A percentile compares a stretch with the other conserved stretches of the same genome.
Conservation (phyloP, 2,329 filamentous ascomycete genomes). For the Cladosporium phlei region DNA sequence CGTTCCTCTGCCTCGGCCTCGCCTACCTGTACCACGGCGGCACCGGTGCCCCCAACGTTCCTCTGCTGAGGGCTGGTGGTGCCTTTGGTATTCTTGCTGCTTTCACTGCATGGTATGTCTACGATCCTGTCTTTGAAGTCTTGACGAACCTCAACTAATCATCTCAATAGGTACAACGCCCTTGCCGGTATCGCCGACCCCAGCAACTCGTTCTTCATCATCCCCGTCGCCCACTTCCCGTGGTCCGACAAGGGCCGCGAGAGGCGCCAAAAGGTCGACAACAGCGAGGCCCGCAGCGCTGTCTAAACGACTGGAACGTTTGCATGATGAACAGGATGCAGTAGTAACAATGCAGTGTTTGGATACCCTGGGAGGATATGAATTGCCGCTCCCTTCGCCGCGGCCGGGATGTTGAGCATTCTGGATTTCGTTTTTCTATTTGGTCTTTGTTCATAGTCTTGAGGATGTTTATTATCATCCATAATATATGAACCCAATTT, state of each 20-base stretch:
- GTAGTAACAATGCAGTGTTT: not conserved
- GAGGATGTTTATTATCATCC: not conserved
- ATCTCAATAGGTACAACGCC: slow-evolving; percentile 46
- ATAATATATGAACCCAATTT: not conserved
- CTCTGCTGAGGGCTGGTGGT: slow-evolving; percentile 49
- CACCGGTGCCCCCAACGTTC: slow-evolving; percentile 36
- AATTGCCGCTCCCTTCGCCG: not conserved
- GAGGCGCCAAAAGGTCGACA: slow-evolving; percentile 46
- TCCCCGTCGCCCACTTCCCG: slow-evolving; percentile 90
- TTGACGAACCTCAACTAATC: not conserved
- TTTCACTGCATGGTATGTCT: slow-evolving; percentile 46
- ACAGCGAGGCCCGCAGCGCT: slow-evolving; percentile 34
- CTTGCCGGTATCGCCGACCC: slow-evolving; percentile 53
- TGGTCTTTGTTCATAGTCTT: not conserved
- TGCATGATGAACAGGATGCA: not conserved
- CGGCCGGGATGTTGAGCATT: not conserved
- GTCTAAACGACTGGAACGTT: slow-evolving; percentile 13
- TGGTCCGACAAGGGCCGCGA: slow-evolving; percentile 77
- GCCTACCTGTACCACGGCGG: slow-evolving; percentile 46
- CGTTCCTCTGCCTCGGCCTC: slow-evolving; percentile 54
- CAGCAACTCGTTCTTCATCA: slow-evolving; percentile 74
- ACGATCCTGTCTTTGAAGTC: not conserved
- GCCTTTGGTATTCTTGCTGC: slow-evolving; percentile 50
- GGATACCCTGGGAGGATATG: slow-evolving; percentile 1
- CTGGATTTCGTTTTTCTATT: not conserved